These are phyloP conservation scores for Leptomonas seymouri DNA, from an alignment of 208 protist species.

Conservation along the genomic window DNA sequence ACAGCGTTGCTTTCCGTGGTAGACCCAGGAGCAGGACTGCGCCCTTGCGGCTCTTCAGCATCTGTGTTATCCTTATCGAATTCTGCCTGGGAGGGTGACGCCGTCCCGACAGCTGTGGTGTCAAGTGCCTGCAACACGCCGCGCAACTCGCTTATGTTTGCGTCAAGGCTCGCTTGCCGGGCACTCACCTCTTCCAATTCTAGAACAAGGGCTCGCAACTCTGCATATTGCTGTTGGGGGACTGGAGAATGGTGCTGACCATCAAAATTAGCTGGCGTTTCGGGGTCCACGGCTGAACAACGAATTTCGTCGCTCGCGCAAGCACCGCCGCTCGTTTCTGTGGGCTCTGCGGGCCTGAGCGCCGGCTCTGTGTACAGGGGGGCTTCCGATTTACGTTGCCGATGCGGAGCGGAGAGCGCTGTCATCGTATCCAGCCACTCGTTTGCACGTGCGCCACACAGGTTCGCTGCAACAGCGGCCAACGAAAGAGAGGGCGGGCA, in stretches of 20 bases:
- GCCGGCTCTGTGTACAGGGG: background rate
- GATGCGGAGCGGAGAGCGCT: conserved; percentile 13
- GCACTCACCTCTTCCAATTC: conserved; percentile 23
- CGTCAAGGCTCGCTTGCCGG: conserved; percentile 19
- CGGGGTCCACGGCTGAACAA: too few relatives aligned
- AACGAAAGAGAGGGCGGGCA: conserved; percentile 1
- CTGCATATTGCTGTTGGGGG: background rate
- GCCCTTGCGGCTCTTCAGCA: too few relatives aligned
- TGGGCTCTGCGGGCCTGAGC: background rate
- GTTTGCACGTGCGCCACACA: conserved; percentile 8
- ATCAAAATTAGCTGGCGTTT: too few relatives aligned
- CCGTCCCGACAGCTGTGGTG: background rate
- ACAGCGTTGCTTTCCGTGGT: background rate
- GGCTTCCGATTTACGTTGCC: background rate
- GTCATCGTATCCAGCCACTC: conserved; percentile 11
- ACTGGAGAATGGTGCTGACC: background rate
- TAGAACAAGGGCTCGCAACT: conserved; percentile 7
- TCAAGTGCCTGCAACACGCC: conserved; percentile 29
- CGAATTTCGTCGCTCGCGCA: background rate
- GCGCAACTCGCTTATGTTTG: conserved; percentile 13
- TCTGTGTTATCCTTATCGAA: background rate
- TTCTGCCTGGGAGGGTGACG: background rate
- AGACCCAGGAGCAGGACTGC: too few relatives aligned
- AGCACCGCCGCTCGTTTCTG: background rate
- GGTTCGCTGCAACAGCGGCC: conserved; percentile 26